phyloP scores from a whole-genome alignment of 805 yeast genomes.

The Pichia insulana region DNA sequence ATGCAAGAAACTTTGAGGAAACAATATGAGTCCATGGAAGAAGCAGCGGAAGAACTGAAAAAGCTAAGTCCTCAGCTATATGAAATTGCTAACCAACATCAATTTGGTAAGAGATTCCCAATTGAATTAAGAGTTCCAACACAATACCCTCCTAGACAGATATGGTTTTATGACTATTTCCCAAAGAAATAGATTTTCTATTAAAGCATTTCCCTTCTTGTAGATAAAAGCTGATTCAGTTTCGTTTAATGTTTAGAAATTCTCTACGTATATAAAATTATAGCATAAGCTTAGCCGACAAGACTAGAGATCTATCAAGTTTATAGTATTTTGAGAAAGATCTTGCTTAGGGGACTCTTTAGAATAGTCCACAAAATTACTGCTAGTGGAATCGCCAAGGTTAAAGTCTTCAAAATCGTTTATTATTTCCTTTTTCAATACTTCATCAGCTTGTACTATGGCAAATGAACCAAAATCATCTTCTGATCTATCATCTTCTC shows the following conservation, averaged over 20 bases:
- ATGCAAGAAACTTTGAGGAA: constrained; percentile 36
- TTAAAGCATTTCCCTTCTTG: neutral
- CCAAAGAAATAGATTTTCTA: constrained; percentile 14
- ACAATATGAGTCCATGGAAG: constrained; percentile 58
- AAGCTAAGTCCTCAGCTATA: constrained; percentile 44
- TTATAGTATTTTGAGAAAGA: neutral
- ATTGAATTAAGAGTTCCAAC: constrained; percentile 83
- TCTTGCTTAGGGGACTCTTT: too few relatives aligned
- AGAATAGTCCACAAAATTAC: too few relatives aligned
- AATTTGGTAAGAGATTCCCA: constrained; percentile 59
- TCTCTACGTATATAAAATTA: neutral
- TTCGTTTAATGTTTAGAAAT: too few relatives aligned
- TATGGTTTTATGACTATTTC: constrained; percentile 62
- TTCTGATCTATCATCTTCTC: neutral
- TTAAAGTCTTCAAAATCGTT: too few relatives aligned
- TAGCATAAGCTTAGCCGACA: constrained; percentile 2
- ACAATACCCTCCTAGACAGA: constrained; percentile 72
- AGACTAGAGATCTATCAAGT: constrained; percentile 5
- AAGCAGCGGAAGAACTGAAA: constrained; percentile 68
- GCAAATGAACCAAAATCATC: neutral
- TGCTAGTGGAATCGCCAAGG: too few relatives aligned
- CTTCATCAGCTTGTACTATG: neutral
- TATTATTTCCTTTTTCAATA: too few relatives aligned
- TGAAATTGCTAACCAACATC: constrained; percentile 50
- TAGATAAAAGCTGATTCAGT: neutral